Conservation (phyloP, 2,329 filamentous ascomycete species). For the Colletotrichum tamarilloi region DNA sequence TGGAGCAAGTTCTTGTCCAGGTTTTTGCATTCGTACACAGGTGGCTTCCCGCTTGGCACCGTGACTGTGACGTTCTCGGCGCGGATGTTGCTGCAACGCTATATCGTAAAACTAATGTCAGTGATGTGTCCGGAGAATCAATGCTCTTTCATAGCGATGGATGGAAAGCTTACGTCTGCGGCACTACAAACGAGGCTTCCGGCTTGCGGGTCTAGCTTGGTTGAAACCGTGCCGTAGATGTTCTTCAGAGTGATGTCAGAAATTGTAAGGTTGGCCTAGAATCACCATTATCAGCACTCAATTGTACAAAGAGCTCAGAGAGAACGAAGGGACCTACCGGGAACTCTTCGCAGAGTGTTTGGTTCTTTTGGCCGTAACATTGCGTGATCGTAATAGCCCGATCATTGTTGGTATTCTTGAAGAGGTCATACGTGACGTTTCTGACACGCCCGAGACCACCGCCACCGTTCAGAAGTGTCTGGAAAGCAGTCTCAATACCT, state of each 20-base stretch:
- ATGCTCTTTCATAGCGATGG: background rate
- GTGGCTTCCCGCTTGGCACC: conserved; percentile 56
- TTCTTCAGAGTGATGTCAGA: conserved; percentile 43
- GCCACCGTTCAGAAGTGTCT: conserved; percentile 69
- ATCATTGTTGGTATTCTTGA: conserved; percentile 67
- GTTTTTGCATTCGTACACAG: conserved; percentile 57
- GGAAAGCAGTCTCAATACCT: conserved; percentile 59
- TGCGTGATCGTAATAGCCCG: conserved; percentile 71
- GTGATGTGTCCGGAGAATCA: background rate
- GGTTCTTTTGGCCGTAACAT: conserved; percentile 61
- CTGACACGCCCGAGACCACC: conserved; percentile 64
- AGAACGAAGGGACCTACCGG: conserved; percentile 30
- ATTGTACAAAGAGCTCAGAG: too few species aligned
- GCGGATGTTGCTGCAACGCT: conserved; percentile 58
- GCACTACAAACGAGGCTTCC: conserved; percentile 45
- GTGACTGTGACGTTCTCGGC: conserved; percentile 56
- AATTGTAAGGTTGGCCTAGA: conserved; percentile 38
- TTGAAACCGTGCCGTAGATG: conserved; percentile 43
- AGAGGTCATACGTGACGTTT: conserved; percentile 73
- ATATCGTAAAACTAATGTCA: background rate
- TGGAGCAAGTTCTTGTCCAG: conserved; percentile 38
- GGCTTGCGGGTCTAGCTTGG: conserved; percentile 43
- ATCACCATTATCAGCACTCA: background rate
- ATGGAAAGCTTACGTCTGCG: conserved; percentile 38
- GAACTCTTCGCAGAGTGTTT: conserved; percentile 47